Evolutionary conservation across 1,284 basidiomycete species (phyloP), one percentile per base, ranked within the genome.

Genomic region (Ustanciosporium gigantosporum): DNA sequence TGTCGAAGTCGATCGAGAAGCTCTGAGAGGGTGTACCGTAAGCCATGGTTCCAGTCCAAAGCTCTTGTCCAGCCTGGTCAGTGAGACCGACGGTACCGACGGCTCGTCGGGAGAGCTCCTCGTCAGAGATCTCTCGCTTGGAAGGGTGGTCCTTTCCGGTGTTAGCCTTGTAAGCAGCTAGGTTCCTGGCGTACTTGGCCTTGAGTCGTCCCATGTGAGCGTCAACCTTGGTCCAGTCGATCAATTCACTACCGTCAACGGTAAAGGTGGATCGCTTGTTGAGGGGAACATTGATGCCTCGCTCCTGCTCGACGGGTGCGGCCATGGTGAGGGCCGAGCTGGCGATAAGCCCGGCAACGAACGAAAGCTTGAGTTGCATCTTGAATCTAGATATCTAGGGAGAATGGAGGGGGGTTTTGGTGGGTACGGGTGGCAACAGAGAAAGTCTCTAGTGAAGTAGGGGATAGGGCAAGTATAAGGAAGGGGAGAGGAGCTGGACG

Each of bases 1-100:
- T 76, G 61, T 76, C 74, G 56, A 76, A 76, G 59, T 76, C 74
- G 46, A 71, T 66, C 9, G 45, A 21, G 40, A 73, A 60, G 41
- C 41, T 50, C 52, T 74, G 71, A 5, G 52, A 43, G 15, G 68
- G 68, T n/a, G 66, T 68, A 24, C 75, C 75, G 45, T 51, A 71
- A 19, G 66, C 44, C 29, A 74, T 56, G 42, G 56, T 46, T 29
- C 75, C 75, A 29, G 67, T 58, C 75, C 75, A 77, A 25, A 76
- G 68, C 36, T 56, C 58, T 32, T 56, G 57, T 5, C 43, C 7
- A 29, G 46, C n/a, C 31, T 68, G 41, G 42, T 73, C 73, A 11
- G 60, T 62, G 29, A 77, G 67, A 2, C 22, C 7, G 23, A 77
- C 55, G 24, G 55, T 22, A 27, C 74, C 70, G n/a, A 62, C 62